These are phyloP conservation scores for Dioszegia aurantiaca DNA, from an alignment of 768 basidiomycete genomes.

Conservation along the genomic window DNA sequence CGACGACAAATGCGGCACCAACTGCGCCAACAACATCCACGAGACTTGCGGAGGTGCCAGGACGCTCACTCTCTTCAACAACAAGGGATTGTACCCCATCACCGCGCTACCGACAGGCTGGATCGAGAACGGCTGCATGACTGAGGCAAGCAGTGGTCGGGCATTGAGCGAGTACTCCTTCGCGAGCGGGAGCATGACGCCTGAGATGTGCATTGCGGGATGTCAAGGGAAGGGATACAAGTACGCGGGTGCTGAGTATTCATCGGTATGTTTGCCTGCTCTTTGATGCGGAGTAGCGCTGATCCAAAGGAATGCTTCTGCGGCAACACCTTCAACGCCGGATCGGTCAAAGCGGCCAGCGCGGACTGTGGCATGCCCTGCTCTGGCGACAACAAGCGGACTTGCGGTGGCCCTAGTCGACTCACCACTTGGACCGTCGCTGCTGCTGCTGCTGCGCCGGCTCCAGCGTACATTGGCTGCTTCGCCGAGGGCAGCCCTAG, in stretches of 20 bases:
- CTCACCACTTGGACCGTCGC: conserved; percentile 35
- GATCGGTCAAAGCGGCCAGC: conserved; percentile 56
- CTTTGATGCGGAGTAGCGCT: conserved; percentile 8
- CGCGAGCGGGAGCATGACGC: conserved; percentile 57
- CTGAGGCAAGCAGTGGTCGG: conserved; percentile 31
- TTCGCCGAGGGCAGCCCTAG: conserved; percentile 21
- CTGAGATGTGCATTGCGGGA: conserved; percentile 62
- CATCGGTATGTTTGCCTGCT: conserved; percentile 14
- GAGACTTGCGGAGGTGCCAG: conserved; percentile 51
- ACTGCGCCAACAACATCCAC: conserved; percentile 41
- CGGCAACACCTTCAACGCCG: conserved; percentile 66
- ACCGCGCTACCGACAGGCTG: conserved; percentile 38
- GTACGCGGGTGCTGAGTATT: conserved; percentile 67
- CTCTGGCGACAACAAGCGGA: conserved; percentile 55
- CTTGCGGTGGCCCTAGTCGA: conserved; percentile 38
- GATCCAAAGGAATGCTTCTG: conserved; percentile 56
- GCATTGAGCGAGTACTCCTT: conserved; percentile 47
- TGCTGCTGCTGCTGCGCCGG: conserved; percentile 10
- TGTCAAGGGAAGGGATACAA: conserved; percentile 63
- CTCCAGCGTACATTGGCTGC: conserved; percentile 15
- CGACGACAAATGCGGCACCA: conserved; percentile 34
- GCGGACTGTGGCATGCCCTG: conserved; percentile 71
- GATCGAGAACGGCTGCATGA: conserved; percentile 35
- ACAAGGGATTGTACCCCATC: conserved; percentile 39
- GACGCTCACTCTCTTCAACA: conserved; percentile 41